A percentile compares a stretch with the other conserved stretches of the same genome.
phyloP scores from a whole-genome alignment of 2,329 filamentous ascomycete species.

The Pyrenochaeta sp. region DNA sequence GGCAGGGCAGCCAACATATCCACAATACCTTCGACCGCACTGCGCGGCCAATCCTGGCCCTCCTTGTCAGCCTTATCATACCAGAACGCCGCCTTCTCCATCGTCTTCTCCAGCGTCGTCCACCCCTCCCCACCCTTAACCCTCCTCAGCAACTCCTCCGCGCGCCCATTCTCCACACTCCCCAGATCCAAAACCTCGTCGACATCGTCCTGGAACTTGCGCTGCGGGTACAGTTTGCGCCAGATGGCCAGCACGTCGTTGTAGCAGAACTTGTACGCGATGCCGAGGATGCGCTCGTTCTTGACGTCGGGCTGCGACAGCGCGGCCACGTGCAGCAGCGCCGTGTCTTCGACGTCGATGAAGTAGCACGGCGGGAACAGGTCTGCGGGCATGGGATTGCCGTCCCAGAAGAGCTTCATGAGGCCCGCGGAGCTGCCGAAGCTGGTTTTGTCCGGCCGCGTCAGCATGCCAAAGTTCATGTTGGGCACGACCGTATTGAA shows the following conservation, averaged over 20 bases:
- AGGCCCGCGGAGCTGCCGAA: slow-evolving; percentile 11
- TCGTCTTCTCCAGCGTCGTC: slow-evolving; percentile 11
- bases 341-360: slow-evolving; percentile 61
- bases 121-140: slow-evolving; percentile 16
- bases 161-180: slow-evolving; percentile 11
- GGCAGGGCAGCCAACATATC: not conserved
- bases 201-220: slow-evolving; percentile 29
- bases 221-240: slow-evolving; percentile 47
- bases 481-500: slow-evolving; percentile 47
- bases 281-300: slow-evolving; percentile 61
- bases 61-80: slow-evolving; percentile 12
- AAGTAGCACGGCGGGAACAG: slow-evolving; percentile 42
- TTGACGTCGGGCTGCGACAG: slow-evolving; percentile 54
- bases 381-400: slow-evolving; percentile 2
- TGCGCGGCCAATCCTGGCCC: not conserved
- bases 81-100: slow-evolving; percentile 14
- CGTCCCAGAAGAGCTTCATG: slow-evolving; percentile 17
- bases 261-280: slow-evolving; percentile 54
- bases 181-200: slow-evolving; percentile 14
- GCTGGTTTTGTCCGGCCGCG: slow-evolving; percentile 29
- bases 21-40: not conserved
- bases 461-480: slow-evolving; percentile 36
- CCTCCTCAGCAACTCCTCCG: slow-evolving; percentile 15
- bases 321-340: slow-evolving; percentile 59
- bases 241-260: slow-evolving; percentile 51